Conservation (phyloP, 2,329 filamentous ascomycete species). For the Pestalotiopsis sp. region DNA sequence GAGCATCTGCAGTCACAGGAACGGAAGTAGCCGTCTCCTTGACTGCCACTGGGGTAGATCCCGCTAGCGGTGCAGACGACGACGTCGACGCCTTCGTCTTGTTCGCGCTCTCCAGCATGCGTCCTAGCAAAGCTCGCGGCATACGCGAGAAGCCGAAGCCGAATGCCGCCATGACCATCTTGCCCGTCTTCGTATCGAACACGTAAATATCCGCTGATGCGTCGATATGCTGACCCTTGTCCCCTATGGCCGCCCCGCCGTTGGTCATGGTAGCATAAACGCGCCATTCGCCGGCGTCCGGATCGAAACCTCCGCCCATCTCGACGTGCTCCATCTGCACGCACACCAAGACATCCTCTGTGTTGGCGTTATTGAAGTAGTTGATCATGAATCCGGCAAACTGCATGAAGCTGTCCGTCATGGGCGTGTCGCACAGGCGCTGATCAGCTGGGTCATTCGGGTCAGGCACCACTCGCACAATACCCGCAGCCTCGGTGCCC, state of each 20-base stretch:
- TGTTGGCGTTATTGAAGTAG: conserved; percentile 20
- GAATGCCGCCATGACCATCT: conserved; percentile 23
- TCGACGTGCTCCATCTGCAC: conserved; percentile 25
- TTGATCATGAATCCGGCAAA: conserved; percentile 23
- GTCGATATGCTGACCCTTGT: background rate
- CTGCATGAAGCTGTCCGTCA: conserved; percentile 24
- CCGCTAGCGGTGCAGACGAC: too few relatives aligned
- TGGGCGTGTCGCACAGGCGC: conserved; percentile 21
- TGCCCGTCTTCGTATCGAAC: conserved; percentile 19
- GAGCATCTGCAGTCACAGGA: background rate
- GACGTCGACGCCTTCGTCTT: background rate
- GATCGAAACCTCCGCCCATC: conserved; percentile 24
- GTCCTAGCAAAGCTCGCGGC: conserved; percentile 11
- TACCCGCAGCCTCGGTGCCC: conserved; percentile 25
- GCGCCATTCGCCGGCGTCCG: conserved; percentile 20
- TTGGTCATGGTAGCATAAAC: conserved; percentile 21
- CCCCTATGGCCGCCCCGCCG: conserved; percentile 13
- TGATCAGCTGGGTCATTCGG: conserved; percentile 14
- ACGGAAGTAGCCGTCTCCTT: background rate
- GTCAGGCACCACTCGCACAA: conserved; percentile 16
- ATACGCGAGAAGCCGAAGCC: conserved; percentile 21
- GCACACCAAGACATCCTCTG: conserved; percentile 27
- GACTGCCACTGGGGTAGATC: background rate
- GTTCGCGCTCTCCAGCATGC: conserved; percentile 20
- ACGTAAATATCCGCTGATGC: conserved; percentile 20